Base-by-base conservation (phyloP, 2,329 filamentous ascomycete genomes). In the Sporothrix schenckii region DNA sequence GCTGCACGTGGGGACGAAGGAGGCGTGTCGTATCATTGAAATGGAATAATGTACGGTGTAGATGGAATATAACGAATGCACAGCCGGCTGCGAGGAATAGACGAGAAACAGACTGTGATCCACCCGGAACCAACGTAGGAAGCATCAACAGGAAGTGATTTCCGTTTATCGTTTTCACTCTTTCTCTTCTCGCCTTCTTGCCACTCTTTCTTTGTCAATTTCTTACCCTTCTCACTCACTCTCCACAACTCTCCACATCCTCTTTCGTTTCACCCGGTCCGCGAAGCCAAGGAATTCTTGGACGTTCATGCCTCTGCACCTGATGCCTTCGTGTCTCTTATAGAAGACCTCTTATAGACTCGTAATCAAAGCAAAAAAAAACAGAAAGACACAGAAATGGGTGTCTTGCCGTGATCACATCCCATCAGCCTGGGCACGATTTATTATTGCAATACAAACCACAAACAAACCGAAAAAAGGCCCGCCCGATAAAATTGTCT, bases 121-220 rank as follows among this genome's bases (percentile, higher is more conserved):
- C 30, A 58, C 34, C 3, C 30, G 34, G 19, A 41, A 41, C 56
- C 30, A 60, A 6, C 2, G 9, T 2, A 11, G 2, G n/a, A 24
- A 60, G 10, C 21, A 41, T 60, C 56, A 60, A 60, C 56, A 60
- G 56, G 56, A 34, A 60, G 34, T 21, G 34, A 60, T 60, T 7
- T 16, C 30, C 30, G 34, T 60, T 21, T 41, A 30, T n/a, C 9
- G 5, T 58, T 30, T n/a, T 56, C 53, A 0, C 24, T 56, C 9
- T 58, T 39, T 10, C 16, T 30, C 27, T 58, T 11, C 11, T 9
- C 16, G 13, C 13, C 41, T 14, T 44, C 4, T 14, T 44, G 41
- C 13, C 13, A 44, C 4, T 11, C 41, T 10, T 16, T 16, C 13
- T 14, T 10, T 47, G 10, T 14, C 13, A 14, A 11, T 39, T 39